Base-by-base conservation (phyloP, 768 basidiomycete genomes). In the Russula vinacea region DNA sequence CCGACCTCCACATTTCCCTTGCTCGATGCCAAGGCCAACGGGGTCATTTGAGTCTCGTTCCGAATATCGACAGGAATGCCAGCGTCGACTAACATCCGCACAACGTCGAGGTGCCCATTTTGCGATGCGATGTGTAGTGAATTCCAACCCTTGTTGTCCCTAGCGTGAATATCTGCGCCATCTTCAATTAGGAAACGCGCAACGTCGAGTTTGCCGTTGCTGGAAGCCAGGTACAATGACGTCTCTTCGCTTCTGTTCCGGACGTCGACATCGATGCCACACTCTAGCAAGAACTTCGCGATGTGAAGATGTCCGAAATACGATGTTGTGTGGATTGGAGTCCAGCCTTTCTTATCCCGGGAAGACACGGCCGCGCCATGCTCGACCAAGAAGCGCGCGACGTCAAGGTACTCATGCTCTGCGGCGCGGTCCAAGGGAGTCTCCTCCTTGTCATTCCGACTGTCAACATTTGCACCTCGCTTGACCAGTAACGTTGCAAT, bases 381-480 rank as follows among this genome's bases (percentile, higher is more conserved):
- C 2, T 50, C 47, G n/a, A 65, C 22, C 29, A 62, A 29, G 13
- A 62, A 17, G 1, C 37, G 39, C 0, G 13, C 54, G 6, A 59
- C 32, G 19, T 58, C 52, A 13, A 47, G 29, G 13, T 53, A 10
- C 5, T 57, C 62, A 9, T 29, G 6, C 5, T 22, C 5, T 3
- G 57, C 24, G 4, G 62, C 62, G 0, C 2, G 11, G 16, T 47
- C 19, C n/a, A 64, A 32, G 1, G 57, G 39, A 17, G 62, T 59
- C 45, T 54, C 42, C 14, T 17, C 16, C 2, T 37, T 5, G 17
- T 44, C 24, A 2, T 58, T 53, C 39, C 3, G n/a, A 9, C 51
- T 57, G 13, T 58, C n/a, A 35, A 58, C 33, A 17, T n/a, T 35
- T 24, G 64, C 53, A 13, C 59, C 53, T 22, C 9, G 32, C 24